These are phyloP conservation scores for Saccharomyces hybrid DNA, from an alignment of 1,139 yeast genomes.

Conservation along the genomic window DNA sequence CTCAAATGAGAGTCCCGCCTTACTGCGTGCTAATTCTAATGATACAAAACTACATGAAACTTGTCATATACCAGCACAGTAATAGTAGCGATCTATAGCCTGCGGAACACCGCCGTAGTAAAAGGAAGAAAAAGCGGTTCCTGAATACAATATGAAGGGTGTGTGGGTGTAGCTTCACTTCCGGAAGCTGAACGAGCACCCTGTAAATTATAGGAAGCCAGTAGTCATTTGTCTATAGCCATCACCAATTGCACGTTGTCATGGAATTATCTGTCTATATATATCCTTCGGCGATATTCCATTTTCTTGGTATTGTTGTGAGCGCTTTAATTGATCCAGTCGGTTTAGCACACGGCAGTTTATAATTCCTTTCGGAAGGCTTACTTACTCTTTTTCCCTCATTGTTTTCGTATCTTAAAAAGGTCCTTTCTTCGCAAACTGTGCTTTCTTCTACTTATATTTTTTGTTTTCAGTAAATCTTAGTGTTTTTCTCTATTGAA, in stretches of 20 bases:
- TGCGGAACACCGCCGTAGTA: neutral
- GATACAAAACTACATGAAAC: no score
- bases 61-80: no score
- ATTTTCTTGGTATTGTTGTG: neutral
- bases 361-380: neutral
- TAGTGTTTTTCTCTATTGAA: neutral
- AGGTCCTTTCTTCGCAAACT: neutral
- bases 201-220: neutral
- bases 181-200: neutral
- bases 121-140: no score
- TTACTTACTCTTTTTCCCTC: neutral
- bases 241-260: neutral
- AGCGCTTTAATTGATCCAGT: neutral
- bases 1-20: no score
- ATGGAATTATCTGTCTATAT: no score
- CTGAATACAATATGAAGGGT: neutral
- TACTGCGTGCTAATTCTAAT: no score
- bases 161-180: neutral
- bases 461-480: neutral
- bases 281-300: neutral
- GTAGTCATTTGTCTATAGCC: neutral
- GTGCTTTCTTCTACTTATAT: slow-evolving; percentile 1
- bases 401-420: neutral
- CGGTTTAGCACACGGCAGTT: neutral
- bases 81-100: no score